A percentile compares a stretch with the other conserved stretches of the same genome.
phyloP scores from a whole-genome alignment of 2,329 filamentous ascomycete genomes.

The Didymella segeticola region DNA sequence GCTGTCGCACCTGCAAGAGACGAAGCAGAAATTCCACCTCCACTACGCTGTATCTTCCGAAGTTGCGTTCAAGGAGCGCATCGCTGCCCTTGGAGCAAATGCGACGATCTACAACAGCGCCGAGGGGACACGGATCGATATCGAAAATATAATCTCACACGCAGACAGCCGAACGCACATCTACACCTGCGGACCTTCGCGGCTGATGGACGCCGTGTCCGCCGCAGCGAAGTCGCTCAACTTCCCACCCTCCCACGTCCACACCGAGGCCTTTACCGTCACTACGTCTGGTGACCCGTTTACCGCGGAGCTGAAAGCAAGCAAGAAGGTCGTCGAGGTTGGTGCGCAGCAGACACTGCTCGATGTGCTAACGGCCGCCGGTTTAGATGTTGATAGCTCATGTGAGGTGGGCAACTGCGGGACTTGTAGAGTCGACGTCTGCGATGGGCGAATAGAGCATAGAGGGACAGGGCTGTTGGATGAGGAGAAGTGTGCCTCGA shows the following conservation, averaged over 20 bases:
- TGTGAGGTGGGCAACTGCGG: conserved; percentile 56
- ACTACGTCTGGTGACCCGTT: conserved; percentile 66
- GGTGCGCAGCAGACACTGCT: conserved; percentile 52
- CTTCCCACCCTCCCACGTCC: conserved; percentile 60
- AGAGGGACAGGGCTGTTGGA: conserved; percentile 48
- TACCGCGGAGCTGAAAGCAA: conserved; percentile 60
- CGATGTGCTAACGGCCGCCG: conserved; percentile 50
- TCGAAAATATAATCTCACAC: conserved; percentile 54
- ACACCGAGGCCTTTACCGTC: conserved; percentile 67
- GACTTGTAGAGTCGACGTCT: conserved; percentile 51
- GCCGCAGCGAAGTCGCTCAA: conserved; percentile 51
- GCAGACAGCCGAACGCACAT: conserved; percentile 63
- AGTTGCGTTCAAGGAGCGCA: conserved; percentile 60
- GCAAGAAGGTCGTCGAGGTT: conserved; percentile 54
- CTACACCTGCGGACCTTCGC: conserved; percentile 66
- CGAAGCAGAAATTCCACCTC: conserved; percentile 55
- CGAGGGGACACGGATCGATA: conserved; percentile 60
- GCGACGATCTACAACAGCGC: conserved; percentile 62
- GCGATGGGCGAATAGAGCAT: conserved; percentile 49
- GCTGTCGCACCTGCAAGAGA: conserved; percentile 46
- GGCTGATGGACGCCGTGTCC: conserved; percentile 63
- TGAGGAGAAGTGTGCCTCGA: conserved; percentile 43
- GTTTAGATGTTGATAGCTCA: conserved; percentile 54
- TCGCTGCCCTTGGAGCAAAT: conserved; percentile 53
- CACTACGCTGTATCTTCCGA: conserved; percentile 66